Conservation (phyloP, 2,329 filamentous ascomycete genomes). For the Orbilia quercus region DNA sequence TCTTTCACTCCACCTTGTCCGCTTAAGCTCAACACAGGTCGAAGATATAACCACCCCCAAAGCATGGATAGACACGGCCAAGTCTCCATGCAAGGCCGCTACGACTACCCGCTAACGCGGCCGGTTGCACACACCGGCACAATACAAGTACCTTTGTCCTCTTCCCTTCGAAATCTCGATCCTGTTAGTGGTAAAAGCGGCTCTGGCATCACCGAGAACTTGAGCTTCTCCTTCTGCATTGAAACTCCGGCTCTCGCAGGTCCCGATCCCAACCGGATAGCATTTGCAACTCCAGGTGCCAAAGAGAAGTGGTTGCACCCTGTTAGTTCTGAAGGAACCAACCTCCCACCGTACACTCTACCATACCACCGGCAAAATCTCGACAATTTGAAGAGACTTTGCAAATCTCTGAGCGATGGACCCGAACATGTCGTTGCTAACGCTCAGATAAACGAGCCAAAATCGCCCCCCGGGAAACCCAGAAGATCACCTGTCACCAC, state of each 20-base stretch:
- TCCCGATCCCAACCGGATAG: constrained; percentile 91
- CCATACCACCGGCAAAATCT: constrained; percentile 93
- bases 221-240: constrained; percentile 97
- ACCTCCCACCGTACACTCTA: constrained; percentile 84
- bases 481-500: constrained; percentile 65
- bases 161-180: constrained; percentile 48
- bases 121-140: constrained; percentile 53
- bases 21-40: constrained; percentile 36
- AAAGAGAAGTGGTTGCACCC: constrained; percentile 94
- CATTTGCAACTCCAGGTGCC: constrained; percentile 89
- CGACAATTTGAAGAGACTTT: constrained; percentile 79
- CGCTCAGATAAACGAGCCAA: constrained; percentile 84
- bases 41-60: constrained; percentile 36
- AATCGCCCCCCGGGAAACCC: constrained; percentile 60
- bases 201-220: constrained; percentile 62
- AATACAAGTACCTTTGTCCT: constrained; percentile 47
- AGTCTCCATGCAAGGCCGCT: constrained; percentile 55
- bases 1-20: constrained; percentile 48
- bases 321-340: constrained; percentile 79
- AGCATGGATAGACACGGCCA: constrained; percentile 56
- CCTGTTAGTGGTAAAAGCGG: constrained; percentile 52
- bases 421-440: constrained; percentile 80
- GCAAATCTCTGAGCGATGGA: constrained; percentile 79
- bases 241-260: constrained; percentile 93
- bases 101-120: constrained; percentile 51